Conservation (phyloP, 2,329 filamentous ascomycete species). For the Trichocomaceae sp. region DNA sequence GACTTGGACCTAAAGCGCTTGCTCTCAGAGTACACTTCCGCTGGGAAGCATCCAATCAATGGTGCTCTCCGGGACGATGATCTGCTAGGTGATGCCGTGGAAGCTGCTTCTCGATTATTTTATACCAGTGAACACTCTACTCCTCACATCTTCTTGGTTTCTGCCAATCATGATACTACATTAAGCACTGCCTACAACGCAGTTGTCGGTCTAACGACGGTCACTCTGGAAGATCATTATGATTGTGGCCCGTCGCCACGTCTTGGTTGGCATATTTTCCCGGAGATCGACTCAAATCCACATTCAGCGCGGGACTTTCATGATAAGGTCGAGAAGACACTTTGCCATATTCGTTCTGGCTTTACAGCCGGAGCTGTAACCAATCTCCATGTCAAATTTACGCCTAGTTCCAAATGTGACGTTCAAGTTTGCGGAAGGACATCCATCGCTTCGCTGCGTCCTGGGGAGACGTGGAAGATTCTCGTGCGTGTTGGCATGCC, state of each 20-base stretch:
- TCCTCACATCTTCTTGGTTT: conserved; percentile 11
- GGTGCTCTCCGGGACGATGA: conserved; percentile 6
- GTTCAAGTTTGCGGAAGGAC: neutral
- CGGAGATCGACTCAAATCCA: neutral
- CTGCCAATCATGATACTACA: neutral
- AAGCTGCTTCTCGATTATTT: conserved; percentile 1
- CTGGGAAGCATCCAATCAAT: conserved; percentile 4
- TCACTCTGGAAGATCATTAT: conserved; percentile 4
- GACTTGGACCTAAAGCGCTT: conserved; percentile 4
- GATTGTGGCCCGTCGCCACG: conserved; percentile 1
- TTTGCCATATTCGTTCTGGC: conserved; percentile 5
- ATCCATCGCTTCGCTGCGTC: conserved; percentile 5
- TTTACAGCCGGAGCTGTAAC: conserved; percentile 3
- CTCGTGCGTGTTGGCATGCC: neutral
- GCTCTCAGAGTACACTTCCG: conserved; percentile 1
- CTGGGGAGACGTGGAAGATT: conserved; percentile 7
- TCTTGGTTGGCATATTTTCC: conserved; percentile 7
- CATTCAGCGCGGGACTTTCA: neutral
- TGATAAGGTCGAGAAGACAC: conserved; percentile 1
- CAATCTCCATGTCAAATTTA: neutral
- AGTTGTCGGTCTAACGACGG: conserved; percentile 6
- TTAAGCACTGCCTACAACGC: neutral
- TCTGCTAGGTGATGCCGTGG: neutral
- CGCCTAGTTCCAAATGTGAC: neutral
- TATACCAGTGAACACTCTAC: neutral